Evolutionary conservation across 2,329 filamentous ascomycete genomes (phyloP).

Genomic region (Talaromyces sp.): DNA sequence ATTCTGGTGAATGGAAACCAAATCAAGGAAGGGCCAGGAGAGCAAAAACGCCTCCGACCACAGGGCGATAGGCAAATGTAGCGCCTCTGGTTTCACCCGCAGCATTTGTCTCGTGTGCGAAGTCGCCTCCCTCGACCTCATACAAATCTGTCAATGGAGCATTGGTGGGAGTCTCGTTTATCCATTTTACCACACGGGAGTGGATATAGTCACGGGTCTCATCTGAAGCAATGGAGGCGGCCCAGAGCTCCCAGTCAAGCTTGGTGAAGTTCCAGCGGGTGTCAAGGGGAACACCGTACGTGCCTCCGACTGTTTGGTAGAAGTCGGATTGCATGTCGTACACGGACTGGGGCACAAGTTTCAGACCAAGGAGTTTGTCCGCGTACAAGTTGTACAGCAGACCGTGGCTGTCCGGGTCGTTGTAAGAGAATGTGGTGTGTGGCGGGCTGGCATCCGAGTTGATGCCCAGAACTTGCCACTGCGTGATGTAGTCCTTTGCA

Average conservation of each 20-base stretch:
- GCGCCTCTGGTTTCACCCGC: background rate
- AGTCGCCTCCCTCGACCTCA: constrained; percentile 33
- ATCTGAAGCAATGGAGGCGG: constrained; percentile 39
- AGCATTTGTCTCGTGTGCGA: background rate
- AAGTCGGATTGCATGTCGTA: constrained; percentile 50
- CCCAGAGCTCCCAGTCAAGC: constrained; percentile 48
- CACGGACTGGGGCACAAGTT: constrained; percentile 45
- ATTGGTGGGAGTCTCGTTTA: constrained; percentile 43
- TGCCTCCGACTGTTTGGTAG: constrained; percentile 46
- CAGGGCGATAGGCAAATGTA: constrained; percentile 45
- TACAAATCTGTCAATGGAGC: constrained; percentile 49
- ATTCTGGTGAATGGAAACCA: background rate
- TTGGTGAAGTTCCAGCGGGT: constrained; percentile 46
- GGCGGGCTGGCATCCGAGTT: constrained; percentile 33
- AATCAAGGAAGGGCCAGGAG: constrained; percentile 1
- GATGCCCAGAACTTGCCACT: constrained; percentile 44
- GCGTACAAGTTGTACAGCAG: constrained; percentile 50
- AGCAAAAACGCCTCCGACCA: constrained; percentile 47
- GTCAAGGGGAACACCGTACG: constrained; percentile 49
- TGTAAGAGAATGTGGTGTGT: constrained; percentile 48
- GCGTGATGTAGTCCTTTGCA: constrained; percentile 45
- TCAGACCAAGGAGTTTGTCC: constrained; percentile 41
- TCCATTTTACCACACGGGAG: constrained; percentile 40
- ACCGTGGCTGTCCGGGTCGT: constrained; percentile 14
- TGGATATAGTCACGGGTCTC: constrained; percentile 44